Evolutionary conservation across 179 eudicot genomes (phyloP), one percentile per base, ranked within the genome.

Genomic region (Spergularia azorica): DNA sequence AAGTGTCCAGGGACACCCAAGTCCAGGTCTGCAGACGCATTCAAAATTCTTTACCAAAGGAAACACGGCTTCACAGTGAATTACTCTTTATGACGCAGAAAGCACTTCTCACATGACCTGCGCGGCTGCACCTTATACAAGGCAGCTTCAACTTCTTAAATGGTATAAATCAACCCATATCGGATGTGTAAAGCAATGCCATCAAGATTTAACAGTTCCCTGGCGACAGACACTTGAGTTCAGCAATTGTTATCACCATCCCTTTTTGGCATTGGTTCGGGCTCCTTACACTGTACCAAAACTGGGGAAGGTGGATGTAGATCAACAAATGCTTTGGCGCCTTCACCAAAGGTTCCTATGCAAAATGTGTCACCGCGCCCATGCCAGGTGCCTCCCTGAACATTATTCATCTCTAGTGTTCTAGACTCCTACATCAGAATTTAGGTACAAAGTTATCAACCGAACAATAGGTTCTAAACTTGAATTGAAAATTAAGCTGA

Each of bases 331-430:
- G 92, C 71, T 78, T 89, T 88, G 70, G 76, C 79, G n/a, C 86
- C 87, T 69, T 89, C 88, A 26, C 86, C 78, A 58, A 84, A 79
- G 66, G 83, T 83, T 61, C 97, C 96, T 52, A 94, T 62, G 36
- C 96, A 94, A 74, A 94, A 80, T n/a, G 98, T 92, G 82, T 92
- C 98, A 32, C 97, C 96, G 50, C 96, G 89, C 13, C 98, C 97
- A 68, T 88, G 95, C 98, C 98, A 94, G 13, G 85, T 84, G 69
- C 98, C 98, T 77, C 90, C 97, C 77, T 92, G 94, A 74, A 94
- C 97, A 76, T 94, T 94, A 86, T 94, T 94, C 88, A 90, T 94
- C 84, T 94, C 97, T 84, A 94, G 71, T 48, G 98, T 94, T 83
- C 98, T 87, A 7, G 96, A 87, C 65, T 93, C 97, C 97, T 92